Conservation (phyloP, 768 basidiomycete species). For the Boletus rubropictus region DNA sequence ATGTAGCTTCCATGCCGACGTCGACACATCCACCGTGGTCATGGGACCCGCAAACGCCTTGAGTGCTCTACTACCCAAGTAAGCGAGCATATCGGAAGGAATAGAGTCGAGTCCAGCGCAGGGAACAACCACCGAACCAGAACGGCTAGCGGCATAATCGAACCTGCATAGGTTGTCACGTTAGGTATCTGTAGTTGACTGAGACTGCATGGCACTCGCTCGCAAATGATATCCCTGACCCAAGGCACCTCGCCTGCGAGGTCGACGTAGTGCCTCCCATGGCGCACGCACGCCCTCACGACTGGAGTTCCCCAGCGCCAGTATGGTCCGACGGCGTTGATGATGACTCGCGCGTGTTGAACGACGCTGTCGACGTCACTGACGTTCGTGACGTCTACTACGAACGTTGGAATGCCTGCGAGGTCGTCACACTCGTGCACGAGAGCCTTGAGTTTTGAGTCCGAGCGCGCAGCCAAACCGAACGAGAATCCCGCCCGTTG, state of each 20-base stretch:
- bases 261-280: slow-evolving; percentile 83
- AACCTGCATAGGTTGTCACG: slow-evolving; percentile 40
- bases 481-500: slow-evolving; percentile 57
- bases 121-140: slow-evolving; percentile 71
- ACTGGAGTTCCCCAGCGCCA: slow-evolving; percentile 69
- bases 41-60: slow-evolving; percentile 39
- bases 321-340: slow-evolving; percentile 75
- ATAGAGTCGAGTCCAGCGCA: slow-evolving; percentile 74
- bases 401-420: slow-evolving; percentile 39
- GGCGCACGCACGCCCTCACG: slow-evolving; percentile 69
- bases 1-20: slow-evolving; percentile 41
- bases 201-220: slow-evolving; percentile 36
- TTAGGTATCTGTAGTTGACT: slow-evolving; percentile 2
- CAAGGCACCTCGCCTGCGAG: slow-evolving; percentile 69
- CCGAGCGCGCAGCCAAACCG: slow-evolving; percentile 64
- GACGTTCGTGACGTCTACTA: slow-evolving; percentile 55
- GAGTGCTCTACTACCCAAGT: slow-evolving; percentile 65
- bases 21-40: slow-evolving; percentile 47
- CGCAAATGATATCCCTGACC: slow-evolving; percentile 54
- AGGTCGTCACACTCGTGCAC: slow-evolving; percentile 40
- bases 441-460: slow-evolving; percentile 51
- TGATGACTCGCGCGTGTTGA: slow-evolving; percentile 55
- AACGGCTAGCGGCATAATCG: slow-evolving; percentile 66
- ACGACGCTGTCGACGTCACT: slow-evolving; percentile 55
- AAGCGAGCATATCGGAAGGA: slow-evolving; percentile 66